phyloP scores from a whole-genome alignment of 140 eudicot genomes.

The Flaveria floridana region DNA sequence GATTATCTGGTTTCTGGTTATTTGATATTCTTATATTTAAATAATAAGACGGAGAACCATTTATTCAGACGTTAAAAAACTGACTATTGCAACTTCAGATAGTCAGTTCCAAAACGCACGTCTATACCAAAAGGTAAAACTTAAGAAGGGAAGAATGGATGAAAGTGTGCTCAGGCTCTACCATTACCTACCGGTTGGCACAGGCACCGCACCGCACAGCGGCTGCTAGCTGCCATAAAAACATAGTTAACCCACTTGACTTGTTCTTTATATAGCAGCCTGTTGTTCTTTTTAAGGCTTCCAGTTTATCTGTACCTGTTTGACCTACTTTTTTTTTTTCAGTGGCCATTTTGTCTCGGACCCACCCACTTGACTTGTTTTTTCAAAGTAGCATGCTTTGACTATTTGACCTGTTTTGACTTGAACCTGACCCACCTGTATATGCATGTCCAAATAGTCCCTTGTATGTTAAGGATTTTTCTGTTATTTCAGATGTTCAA shows the following conservation, averaged over 20 bases:
- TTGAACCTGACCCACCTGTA: not conserved
- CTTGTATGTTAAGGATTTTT: constrained; percentile 1
- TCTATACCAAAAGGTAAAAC: not conserved
- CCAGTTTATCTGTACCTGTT: not conserved
- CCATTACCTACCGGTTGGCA: not conserved
- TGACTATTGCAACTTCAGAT: not conserved
- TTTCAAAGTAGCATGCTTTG: not conserved
- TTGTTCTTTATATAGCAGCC: not conserved
- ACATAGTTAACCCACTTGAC: not conserved
- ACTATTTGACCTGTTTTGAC: not conserved
- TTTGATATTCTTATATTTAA: not conserved
- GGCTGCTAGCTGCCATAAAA: not conserved
- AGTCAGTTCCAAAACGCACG: not conserved
- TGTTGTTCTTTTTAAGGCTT: not conserved
- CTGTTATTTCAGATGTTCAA: constrained; percentile 57
- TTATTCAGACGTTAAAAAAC: not conserved
- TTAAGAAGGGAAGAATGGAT: not conserved
- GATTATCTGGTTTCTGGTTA: not conserved
- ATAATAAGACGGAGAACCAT: not conserved
- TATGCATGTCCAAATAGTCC: not conserved
- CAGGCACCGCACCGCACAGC: not conserved
- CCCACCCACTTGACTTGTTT: not conserved
- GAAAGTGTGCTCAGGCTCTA: not conserved
- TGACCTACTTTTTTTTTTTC: not conserved
- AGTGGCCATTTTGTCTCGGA: not conserved